A percentile compares a stretch with the other conserved stretches of the same genome.
These are phyloP conservation scores for Misopates orontium DNA, from an alignment of 257 asterid genomes.

Conservation along the genomic window DNA sequence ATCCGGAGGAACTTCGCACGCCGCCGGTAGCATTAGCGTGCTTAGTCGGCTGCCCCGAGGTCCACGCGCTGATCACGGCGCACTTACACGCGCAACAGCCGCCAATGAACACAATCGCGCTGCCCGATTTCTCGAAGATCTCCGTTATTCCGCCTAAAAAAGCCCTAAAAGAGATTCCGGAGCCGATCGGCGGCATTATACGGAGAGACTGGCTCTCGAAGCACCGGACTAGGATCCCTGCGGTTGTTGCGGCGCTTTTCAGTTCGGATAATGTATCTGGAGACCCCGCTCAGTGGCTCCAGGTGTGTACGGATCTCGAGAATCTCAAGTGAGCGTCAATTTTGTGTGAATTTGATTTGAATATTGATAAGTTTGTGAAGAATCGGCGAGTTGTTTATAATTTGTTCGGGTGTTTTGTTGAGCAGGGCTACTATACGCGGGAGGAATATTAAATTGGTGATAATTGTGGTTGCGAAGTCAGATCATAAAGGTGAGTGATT, in stretches of 20 bases:
- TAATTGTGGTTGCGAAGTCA: slow-evolving; percentile 66
- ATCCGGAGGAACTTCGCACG: slow-evolving; percentile 85
- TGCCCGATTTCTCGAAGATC: slow-evolving; percentile 95
- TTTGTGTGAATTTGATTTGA: background rate
- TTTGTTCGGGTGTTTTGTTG: background rate
- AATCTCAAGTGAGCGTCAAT: slow-evolving; percentile 59
- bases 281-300: slow-evolving; percentile 95
- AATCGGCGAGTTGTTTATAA: background rate
- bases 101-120: slow-evolving; percentile 83
- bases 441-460: slow-evolving; percentile 79
- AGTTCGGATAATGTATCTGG: slow-evolving; percentile 68
- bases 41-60: slow-evolving; percentile 75
- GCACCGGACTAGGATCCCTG: slow-evolving; percentile 92
- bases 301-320: slow-evolving; percentile 95
- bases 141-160: slow-evolving; percentile 55
- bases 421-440: slow-evolving; percentile 70
- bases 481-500: slow-evolving; percentile 63
- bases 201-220: slow-evolving; percentile 83
- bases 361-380: background rate
- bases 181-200: slow-evolving; percentile 57
- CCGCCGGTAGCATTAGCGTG: slow-evolving; percentile 86
- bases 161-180: slow-evolving; percentile 47
- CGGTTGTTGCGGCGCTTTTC: slow-evolving; percentile 82
- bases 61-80: slow-evolving; percentile 71
- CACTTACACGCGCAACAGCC: slow-evolving; percentile 87